Evolutionary conservation across 202 grass and related monocot genomes (phyloP), one percentile per base, ranked within the genome.

Genomic region (Musa balbisiana): DNA sequence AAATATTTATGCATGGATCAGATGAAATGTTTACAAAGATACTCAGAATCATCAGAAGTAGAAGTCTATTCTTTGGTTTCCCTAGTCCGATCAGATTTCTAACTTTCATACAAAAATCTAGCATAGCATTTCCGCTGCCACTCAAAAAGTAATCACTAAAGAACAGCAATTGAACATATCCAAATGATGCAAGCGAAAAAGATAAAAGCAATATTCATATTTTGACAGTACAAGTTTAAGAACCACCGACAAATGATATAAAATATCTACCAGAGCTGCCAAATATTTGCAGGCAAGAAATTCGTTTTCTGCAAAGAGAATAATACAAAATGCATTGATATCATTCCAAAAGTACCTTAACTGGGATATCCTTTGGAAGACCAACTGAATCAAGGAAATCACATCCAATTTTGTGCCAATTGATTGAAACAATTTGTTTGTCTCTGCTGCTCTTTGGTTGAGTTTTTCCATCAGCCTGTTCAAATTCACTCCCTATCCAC

Each of bases 401-500:
- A 84, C 64, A 62, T 77, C 82, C 80, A 69, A 89, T 74, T 78
- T 87, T 75, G 53, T 85, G 87, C 94, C 94, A 98, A 76, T 98
- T 86, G 87, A 89, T 69, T 82, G 77, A 62, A 22, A 69, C 81
- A 87, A 73, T 62, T 70, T 71, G 27, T 50, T 19, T 10, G 8
- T 79, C 77, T n/a, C 54, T 55, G 17, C 53, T 79, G 53, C 58
- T 5, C 33, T 43, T 79, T 26, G 53, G 74, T 26, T 86, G 50
- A 56, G 73, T 79, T 73, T 79, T 67, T 11, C 67, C 76, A 83
- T 82, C 75, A 17, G 73, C 71, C 16, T 52, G 70, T 73, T 91
- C 87, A 83, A 86, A 88, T 74, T 86, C 83, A 72, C 83, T 88
- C 62, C 94, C 94, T 89, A 98, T 60, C 88, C 90, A 98, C 73